Conservation (phyloP, 805 yeast genomes). For the Grigorovia yakushimaensis region DNA sequence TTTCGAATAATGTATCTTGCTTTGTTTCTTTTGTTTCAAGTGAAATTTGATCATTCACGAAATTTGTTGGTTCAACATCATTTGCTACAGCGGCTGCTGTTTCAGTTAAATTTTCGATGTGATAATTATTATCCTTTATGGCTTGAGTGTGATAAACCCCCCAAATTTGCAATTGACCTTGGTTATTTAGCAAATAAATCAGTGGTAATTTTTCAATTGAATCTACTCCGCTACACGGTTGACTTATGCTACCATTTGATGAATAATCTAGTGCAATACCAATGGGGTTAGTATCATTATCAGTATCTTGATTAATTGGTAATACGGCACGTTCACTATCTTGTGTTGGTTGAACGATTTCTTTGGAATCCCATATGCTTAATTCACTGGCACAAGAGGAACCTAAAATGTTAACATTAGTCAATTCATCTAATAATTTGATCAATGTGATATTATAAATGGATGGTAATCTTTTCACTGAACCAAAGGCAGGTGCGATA, state of each 20-base stretch:
- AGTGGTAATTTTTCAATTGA: slow-evolving; percentile 55
- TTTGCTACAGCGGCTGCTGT: neutral
- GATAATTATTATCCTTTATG: slow-evolving; percentile 31
- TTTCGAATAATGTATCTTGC: neutral
- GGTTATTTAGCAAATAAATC: slow-evolving; percentile 49
- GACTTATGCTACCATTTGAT: slow-evolving; percentile 33
- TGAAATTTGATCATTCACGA: neutral
- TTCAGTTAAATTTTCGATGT: slow-evolving; percentile 9
- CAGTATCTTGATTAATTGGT: slow-evolving; percentile 58
- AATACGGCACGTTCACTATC: slow-evolving; percentile 66
- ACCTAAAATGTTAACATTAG: slow-evolving; percentile 37
- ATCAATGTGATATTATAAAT: slow-evolving; percentile 35
- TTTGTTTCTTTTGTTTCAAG: neutral
- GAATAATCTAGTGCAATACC: slow-evolving; percentile 60
- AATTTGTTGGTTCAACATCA: neutral
- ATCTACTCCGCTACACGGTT: slow-evolving; percentile 53
- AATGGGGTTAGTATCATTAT: slow-evolving; percentile 59
- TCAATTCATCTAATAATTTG: slow-evolving; percentile 32
- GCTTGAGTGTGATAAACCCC: slow-evolving; percentile 50
- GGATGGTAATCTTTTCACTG: slow-evolving; percentile 36
- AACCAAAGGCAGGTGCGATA: slow-evolving; percentile 45
- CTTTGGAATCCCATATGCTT: slow-evolving; percentile 33
- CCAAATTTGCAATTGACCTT: slow-evolving; percentile 57
- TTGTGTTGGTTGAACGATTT: slow-evolving; percentile 41
- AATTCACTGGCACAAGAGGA: slow-evolving; percentile 61